Conservation (phyloP, 2,329 filamentous ascomycete species). For the Coniochaeta sp. region DNA sequence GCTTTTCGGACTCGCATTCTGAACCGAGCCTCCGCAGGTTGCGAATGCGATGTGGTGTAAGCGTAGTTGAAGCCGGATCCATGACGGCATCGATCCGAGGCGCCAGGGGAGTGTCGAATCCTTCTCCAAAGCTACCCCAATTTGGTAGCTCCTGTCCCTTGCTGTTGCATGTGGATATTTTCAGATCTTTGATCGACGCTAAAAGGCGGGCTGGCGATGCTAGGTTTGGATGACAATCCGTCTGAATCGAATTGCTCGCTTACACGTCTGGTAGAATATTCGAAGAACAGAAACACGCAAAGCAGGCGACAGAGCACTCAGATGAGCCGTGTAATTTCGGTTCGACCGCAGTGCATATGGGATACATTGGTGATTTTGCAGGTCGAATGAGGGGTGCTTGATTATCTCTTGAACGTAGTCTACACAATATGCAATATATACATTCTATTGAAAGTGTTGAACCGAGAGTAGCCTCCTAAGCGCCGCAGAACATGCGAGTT, state of each 20-base stretch:
- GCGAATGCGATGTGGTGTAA: background rate
- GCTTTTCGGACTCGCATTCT: background rate
- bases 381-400: background rate
- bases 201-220: background rate
- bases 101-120: background rate
- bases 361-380: background rate
- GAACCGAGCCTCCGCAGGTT: background rate
- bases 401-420: background rate
- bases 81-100: background rate
- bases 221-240: background rate
- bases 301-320: too few species aligned
- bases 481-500: background rate
- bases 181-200: background rate
- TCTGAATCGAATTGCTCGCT: background rate
- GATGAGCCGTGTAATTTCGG: too few species aligned
- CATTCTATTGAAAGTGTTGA: too few species aligned
- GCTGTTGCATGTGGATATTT: background rate
- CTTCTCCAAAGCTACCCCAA: background rate
- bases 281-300: too few species aligned
- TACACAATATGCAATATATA: too few species aligned
- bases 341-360: too few species aligned
- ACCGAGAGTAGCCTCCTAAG: background rate
- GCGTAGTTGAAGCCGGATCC: background rate
- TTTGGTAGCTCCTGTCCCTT: background rate
- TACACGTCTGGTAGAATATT: too few species aligned